Evolutionary conservation across 1,284 basidiomycete genomes (phyloP).

Genomic region (Ustilago cynodontis): DNA sequence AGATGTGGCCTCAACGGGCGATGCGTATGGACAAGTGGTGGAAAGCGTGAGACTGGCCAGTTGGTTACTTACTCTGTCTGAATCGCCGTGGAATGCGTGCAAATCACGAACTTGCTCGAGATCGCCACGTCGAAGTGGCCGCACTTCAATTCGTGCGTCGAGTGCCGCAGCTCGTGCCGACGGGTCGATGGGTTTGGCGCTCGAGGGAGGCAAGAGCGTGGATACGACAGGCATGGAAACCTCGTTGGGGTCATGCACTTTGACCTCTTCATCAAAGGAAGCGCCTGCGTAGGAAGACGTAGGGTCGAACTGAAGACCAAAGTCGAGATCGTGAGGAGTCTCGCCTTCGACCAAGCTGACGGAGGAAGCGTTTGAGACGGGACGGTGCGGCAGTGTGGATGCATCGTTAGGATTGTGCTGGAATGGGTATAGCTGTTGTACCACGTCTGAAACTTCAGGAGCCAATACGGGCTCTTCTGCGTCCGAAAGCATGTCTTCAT

Average conservation of each 20-base stretch:
- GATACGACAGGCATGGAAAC: slow-evolving; percentile 27
- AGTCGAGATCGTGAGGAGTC: slow-evolving; percentile 50
- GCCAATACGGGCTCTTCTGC: slow-evolving; percentile 31
- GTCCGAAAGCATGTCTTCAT: slow-evolving; percentile 45
- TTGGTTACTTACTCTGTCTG: slow-evolving; percentile 59
- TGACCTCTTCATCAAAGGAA: slow-evolving; percentile 26
- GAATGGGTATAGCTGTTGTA: slow-evolving; percentile 43
- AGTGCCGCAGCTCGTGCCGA: slow-evolving; percentile 59
- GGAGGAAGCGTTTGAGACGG: slow-evolving; percentile 51
- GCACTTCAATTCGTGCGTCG: slow-evolving; percentile 60
- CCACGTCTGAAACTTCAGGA: slow-evolving; percentile 23
- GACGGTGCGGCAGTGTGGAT: slow-evolving; percentile 36
- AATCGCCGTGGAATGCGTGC: slow-evolving; percentile 64
- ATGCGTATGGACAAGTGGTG: slow-evolving; percentile 20
- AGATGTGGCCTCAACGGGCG: slow-evolving; percentile 38
- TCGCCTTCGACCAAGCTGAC: slow-evolving; percentile 51
- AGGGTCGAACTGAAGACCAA: slow-evolving; percentile 33
- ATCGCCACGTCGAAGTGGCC: slow-evolving; percentile 54
- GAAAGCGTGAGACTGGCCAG: slow-evolving; percentile 22
- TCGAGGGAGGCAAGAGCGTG: slow-evolving; percentile 15
- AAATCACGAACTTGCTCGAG: slow-evolving; percentile 65
- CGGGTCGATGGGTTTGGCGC: slow-evolving; percentile 39
- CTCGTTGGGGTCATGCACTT: slow-evolving; percentile 27
- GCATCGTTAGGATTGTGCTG: slow-evolving; percentile 18
- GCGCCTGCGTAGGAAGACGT: slow-evolving; percentile 7